Base-by-base conservation (phyloP, 441 rosid species). In the Sinapis alba region DNA sequence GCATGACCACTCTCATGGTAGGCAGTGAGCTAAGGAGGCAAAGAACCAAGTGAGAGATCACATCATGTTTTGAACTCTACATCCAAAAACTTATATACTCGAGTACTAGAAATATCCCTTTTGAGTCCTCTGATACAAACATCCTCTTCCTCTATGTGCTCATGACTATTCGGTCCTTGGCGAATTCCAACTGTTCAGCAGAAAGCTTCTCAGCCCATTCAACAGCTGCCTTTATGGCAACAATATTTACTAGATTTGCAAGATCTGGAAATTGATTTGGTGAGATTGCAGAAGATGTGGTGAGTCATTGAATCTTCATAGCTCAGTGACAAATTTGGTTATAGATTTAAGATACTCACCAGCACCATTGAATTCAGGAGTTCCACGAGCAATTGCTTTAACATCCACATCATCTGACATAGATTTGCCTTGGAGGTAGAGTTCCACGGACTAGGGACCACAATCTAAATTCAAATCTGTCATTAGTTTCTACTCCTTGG, bases 1-100 rank as follows among this genome's bases (percentile, higher is more conserved):
- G 99, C 99, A 84, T 96, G 99, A 36, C 98, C 98, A 64, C 99
- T 93, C 89, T 93, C 98, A 80, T 96, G 99, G 83, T 91, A 96
- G 13, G 99, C 99, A 60, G 98, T 93, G 75, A 96, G 90, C 99
- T 96, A 89, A 62, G 74, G 77, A 62, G 61, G 20, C 26, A 62
- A 68, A 53, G 12, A 74, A 68, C 20, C 19, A 74, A 57, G 68
- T 69, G 20, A 45, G 57, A 69, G 71, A 21, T 7, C 65, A 43
- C 27, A 56, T n/a, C 41, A 30, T 34, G 50, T 57, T 51, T 47
- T 21, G 43, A 3, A 67, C 7, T 72, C 51, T 10, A 59, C 21
- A 65, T 12, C 28, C 41, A 41, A 60, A 59, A 7, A 43, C 34
- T 28, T 23, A 9, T 23, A 47, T 10, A 18, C 26, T 66, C 6